Percentiles rank a stretch among this genome's conserved stretches.
Conservation (phyloP, 495 filamentous ascomycete genomes). For the Diplogelasinospora grovesii region DNA sequence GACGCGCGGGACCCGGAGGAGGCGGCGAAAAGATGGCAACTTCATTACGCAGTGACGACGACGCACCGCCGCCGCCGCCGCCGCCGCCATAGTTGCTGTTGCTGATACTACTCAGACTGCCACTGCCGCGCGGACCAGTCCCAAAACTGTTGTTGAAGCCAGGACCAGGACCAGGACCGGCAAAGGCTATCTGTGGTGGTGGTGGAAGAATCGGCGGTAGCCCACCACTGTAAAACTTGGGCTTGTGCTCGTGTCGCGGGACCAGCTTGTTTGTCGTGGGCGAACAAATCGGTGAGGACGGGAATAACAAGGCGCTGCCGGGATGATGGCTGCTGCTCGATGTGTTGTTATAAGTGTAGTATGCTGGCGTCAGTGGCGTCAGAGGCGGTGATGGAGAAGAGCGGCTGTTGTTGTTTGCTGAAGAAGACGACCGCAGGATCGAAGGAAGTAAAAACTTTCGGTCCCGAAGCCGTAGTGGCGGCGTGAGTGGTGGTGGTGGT, state of each 20-base stretch:
- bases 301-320: constrained; percentile 11
- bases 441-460: constrained; percentile 34
- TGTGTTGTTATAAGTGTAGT: constrained; percentile 11
- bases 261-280: constrained; percentile 27
- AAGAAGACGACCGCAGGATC: constrained; percentile 29
- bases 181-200: constrained; percentile 1
- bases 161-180: not conserved
- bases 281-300: constrained; percentile 20
- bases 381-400: constrained; percentile 25
- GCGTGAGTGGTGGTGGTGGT: constrained; percentile 20
- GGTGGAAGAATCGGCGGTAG: constrained; percentile 1
- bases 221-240: constrained; percentile 3
- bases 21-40: constrained; percentile 1
- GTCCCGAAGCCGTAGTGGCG: constrained; percentile 39
- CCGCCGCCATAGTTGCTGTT: too few species aligned
- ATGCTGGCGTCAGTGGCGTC: constrained; percentile 22
- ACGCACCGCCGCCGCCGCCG: constrained; percentile 2
- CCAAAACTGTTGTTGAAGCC: not conserved
- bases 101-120: too few species aligned
- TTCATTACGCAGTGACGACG: constrained; percentile 17
- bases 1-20: constrained; percentile 7
- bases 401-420: constrained; percentile 14
- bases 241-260: constrained; percentile 22
- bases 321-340: too few species aligned
- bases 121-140: too few species aligned